Evolutionary conservation across 2,329 filamentous ascomycete species (phyloP).

Genomic region (Fusarium clavum): DNA sequence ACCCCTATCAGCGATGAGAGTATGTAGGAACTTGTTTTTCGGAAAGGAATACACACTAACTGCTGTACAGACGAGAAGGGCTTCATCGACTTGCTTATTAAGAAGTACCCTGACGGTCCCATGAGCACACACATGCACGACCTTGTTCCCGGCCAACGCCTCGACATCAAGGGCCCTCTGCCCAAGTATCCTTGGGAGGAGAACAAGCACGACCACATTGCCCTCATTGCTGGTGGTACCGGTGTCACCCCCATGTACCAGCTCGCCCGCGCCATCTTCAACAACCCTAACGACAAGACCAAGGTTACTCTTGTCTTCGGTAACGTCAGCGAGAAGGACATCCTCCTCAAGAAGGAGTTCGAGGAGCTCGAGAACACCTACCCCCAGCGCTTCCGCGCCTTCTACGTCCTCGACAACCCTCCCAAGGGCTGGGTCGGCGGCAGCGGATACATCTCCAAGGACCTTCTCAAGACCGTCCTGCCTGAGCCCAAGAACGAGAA

Average conservation of each 20-base stretch:
- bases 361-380: constrained; percentile 92
- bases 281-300: constrained; percentile 95
- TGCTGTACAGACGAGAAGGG: constrained; percentile 73
- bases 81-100: constrained; percentile 88
- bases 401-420: constrained; percentile 91
- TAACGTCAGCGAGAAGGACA: constrained; percentile 90
- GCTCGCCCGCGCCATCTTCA: constrained; percentile 90
- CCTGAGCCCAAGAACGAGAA: constrained; percentile 92
- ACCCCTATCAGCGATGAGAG: constrained; percentile 90
- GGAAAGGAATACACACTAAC: constrained; percentile 19
- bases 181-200: constrained; percentile 90
- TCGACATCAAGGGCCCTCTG: constrained; percentile 95
- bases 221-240: constrained; percentile 90
- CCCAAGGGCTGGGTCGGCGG: constrained; percentile 80
- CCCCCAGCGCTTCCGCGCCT: constrained; percentile 93
- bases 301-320: constrained; percentile 96
- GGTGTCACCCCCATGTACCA: constrained; percentile 99
- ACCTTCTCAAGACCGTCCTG: constrained; percentile 92
- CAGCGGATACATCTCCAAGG: constrained; percentile 87
- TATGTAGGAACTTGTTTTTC: constrained; percentile 51
- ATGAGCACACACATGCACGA: constrained; percentile 93
- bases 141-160: constrained; percentile 82
- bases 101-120: constrained; percentile 88
- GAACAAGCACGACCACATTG: constrained; percentile 95
- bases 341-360: constrained; percentile 88